Evolutionary conservation across 768 basidiomycete genomes (phyloP).

Genomic region (Serendipita vermifera): DNA sequence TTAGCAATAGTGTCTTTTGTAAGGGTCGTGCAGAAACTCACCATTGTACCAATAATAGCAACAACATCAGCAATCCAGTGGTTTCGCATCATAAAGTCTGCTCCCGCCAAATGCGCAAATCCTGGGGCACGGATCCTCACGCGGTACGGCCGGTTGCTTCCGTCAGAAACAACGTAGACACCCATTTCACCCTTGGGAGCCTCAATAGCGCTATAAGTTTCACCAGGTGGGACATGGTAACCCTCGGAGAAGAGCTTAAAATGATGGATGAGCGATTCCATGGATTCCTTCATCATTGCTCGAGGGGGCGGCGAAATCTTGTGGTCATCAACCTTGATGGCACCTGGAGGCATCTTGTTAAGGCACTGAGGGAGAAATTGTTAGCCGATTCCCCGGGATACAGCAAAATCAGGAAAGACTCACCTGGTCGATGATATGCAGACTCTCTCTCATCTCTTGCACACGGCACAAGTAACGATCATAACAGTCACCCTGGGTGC

Average conservation of each 20-base stretch:
- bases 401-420: conserved; percentile 14
- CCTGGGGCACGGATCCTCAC: conserved; percentile 97
- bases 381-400: background rate
- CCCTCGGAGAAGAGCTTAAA: conserved; percentile 99
- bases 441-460: conserved; percentile 92
- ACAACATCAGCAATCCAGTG: conserved; percentile 92
- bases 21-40: conserved; percentile 27
- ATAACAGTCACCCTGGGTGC: conserved; percentile 94
- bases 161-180: conserved; percentile 97
- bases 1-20: conserved; percentile 11
- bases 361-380: conserved; percentile 45
- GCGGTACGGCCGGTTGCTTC: conserved; percentile 88
- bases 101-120: conserved; percentile 87
- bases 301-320: conserved; percentile 94
- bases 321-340: conserved; percentile 90
- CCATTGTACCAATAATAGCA: conserved; percentile 97
- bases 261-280: conserved; percentile 96
- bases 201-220: conserved; percentile 95
- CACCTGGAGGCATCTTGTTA: conserved; percentile 93
- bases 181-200: conserved; percentile 99
- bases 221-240: conserved; percentile 82
- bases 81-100: conserved; percentile 98
- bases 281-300: conserved; percentile 97
- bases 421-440: conserved; percentile 75
- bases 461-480: conserved; percentile 96